Evolutionary conservation across 2,329 filamentous ascomycete species (phyloP), one percentile per base, ranked within the genome.

Genomic region (Penicillium sp.): DNA sequence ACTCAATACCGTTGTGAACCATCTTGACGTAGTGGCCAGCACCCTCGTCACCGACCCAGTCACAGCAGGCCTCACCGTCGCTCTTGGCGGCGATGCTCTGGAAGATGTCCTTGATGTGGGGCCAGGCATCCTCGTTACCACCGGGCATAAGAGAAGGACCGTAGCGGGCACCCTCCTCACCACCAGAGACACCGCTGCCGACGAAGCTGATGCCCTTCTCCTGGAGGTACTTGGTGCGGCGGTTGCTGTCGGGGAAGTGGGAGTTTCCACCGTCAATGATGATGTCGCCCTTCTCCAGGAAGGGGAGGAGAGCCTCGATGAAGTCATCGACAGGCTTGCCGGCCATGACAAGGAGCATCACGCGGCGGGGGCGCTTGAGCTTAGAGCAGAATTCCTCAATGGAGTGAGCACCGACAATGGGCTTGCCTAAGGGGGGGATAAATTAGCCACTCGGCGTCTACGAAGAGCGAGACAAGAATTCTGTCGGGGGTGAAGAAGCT

Each of bases 1-100:
- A 99, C 85, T 99, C 95, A 75, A 99, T 99, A 87, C 95, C 95
- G 84, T 99, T 99, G 90, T 99, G 95, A 67, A 99, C 95, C 95
- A 99, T 99, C 91, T 99, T 99, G 85, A 99, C 94, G 86, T 97
- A 99, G 89, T 99, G 95, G 74, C 95, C 95, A 83, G 95, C 92
- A 88, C 95, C 95, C 82, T 98, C 93, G 83, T 98, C 95, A 84
- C 95, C 95, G 74, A 99, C 95, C 95, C 95, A 99, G 83, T 99
- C 95, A 79, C 95, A 99, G 89, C 95, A 99, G 69, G 95, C 84
- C 87, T 99, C 95, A 75, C 89, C 89, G 76, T 97, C 94, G 81
- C 91, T 96, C 89, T 99, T 98, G 81, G 95, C 95, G 67, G 95
- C 87, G 78, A 99, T 97, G 84, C 88, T 88, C 85, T 99, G 95